Conservation (phyloP, 1,284 basidiomycete genomes). For the Apiotrichum gamsii region DNA sequence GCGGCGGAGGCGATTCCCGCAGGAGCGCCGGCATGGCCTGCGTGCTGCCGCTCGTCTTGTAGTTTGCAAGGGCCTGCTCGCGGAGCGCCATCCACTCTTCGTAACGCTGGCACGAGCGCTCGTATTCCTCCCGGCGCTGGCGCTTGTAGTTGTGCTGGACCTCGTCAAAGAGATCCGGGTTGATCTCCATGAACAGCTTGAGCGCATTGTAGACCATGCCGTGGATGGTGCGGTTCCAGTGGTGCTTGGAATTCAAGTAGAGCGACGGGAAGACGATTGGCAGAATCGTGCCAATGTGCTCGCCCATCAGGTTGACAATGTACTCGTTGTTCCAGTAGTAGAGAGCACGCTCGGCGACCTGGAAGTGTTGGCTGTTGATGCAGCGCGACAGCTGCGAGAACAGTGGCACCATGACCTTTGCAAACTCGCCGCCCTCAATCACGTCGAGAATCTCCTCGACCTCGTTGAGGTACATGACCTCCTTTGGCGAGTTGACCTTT, state of each 20-base stretch:
- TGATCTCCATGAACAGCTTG: constrained; percentile 99
- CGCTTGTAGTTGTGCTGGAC: constrained; percentile 91
- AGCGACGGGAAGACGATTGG: constrained; percentile 98
- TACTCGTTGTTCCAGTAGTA: constrained; percentile 99
- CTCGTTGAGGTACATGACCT: constrained; percentile 99
- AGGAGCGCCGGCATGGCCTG: constrained; percentile 62
- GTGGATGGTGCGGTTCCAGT: constrained; percentile 99
- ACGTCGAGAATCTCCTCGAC: constrained; percentile 99
- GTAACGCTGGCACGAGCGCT: constrained; percentile 69
- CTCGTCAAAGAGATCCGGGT: constrained; percentile 90
- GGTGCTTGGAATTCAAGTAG: constrained; percentile 92
- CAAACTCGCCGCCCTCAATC: constrained; percentile 93
- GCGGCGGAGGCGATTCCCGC: constrained; percentile 60
- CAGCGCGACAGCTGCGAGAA: constrained; percentile 95
- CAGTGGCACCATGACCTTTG: constrained; percentile 88
- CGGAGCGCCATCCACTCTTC: constrained; percentile 77
- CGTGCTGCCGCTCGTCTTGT: constrained; percentile 58
- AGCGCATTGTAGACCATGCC: constrained; percentile 98
- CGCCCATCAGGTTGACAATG: constrained; percentile 98
- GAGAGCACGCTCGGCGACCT: constrained; percentile 84
- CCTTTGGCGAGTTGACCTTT: constrained; percentile 99
- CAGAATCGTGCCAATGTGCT: constrained; percentile 81
- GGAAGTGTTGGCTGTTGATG: constrained; percentile 98
- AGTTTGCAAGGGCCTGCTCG: constrained; percentile 65
- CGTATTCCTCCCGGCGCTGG: constrained; percentile 76